Evolutionary conservation across 1,284 basidiomycete species (phyloP), one percentile per base, ranked within the genome.

Genomic region (Cystobasidium pallidum): DNA sequence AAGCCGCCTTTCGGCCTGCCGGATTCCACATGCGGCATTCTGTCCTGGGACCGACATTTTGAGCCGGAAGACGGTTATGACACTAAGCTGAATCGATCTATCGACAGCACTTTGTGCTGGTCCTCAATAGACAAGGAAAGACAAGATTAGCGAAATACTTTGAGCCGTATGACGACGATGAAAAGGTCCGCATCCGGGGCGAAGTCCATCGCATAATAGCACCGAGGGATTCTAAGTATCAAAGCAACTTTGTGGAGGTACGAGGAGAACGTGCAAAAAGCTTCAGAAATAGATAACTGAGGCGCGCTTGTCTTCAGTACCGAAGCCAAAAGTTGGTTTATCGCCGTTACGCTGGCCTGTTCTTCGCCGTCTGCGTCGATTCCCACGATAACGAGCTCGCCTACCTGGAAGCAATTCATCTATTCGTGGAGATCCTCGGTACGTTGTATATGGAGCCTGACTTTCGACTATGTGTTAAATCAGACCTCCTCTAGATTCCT

Each of bases 341-440:
- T 82, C 86, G 94, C 73, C 88, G 94, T 73, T 99, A 99, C 78
- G 95, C 95, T 39, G 95, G 95, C 1, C 87, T 99, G 21, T 99
- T 97, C 85, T 99, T 99, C 83, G 97, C 94, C 79, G 86, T 96
- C 32, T 98, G 95, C 78, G 92, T 99, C 10, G 95, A 99, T 79
- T 92, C 92, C 26, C 94, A 97, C 78, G 96, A 99, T 82, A 99
- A 99, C 79, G 96, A 99, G 80, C 85, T 99, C 70, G 93, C 94
- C 0, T 97, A 96, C 80, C 85, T 98, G 32, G 96, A 99, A 81
- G 94, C 93, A 1, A 98, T 99, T 70, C 95, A 99, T 81, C 86
- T 99, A 2, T 98, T 99, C 79, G 96, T 99, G 26, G 96, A 99
- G 81, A 89, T 98, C n/a, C 86, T 99, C 7, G 94, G 94, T 93